A percentile compares a stretch with the other conserved stretches of the same genome.
These are phyloP conservation scores for Cordia subcordata DNA, from an alignment of 257 asterid species.

Conservation along the genomic window DNA sequence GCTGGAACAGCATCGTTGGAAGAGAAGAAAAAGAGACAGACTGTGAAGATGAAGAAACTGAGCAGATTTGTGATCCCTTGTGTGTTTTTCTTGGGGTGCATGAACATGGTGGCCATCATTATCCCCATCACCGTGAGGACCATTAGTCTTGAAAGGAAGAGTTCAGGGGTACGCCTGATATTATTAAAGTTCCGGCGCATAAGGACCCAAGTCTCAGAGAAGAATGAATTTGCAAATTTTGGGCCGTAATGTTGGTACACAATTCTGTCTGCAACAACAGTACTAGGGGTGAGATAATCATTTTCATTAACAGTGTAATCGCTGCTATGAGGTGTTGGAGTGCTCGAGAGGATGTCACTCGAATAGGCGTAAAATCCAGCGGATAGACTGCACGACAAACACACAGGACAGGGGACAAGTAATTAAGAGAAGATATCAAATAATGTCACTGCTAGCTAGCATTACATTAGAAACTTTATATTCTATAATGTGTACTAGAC, in stretches of 20 bases:
- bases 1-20: conserved; percentile 94
- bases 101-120: conserved; percentile 91
- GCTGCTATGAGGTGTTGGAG: conserved; percentile 72
- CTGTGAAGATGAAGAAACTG: conserved; percentile 82
- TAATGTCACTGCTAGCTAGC: background rate
- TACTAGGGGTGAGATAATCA: conserved; percentile 57
- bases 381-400: conserved; percentile 41
- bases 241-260: conserved; percentile 40
- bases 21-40: conserved; percentile 75
- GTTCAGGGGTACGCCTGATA: conserved; percentile 84
- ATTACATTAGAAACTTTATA: no score
- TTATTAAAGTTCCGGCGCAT: conserved; percentile 74
- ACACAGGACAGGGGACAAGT: no score
- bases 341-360: conserved; percentile 47
- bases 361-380: conserved; percentile 52
- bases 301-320: conserved; percentile 72
- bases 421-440: background rate
- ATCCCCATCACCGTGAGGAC: conserved; percentile 76
- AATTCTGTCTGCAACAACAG: conserved; percentile 18
- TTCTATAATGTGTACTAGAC: no score
- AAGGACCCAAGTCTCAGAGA: conserved; percentile 63
- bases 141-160: conserved; percentile 66
- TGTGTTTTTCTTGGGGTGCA: conserved; percentile 32
- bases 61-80: conserved; percentile 73
- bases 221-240: conserved; percentile 62